Conservation (phyloP, 2,329 filamentous ascomycete genomes). For the Trichoderma atroviride region DNA sequence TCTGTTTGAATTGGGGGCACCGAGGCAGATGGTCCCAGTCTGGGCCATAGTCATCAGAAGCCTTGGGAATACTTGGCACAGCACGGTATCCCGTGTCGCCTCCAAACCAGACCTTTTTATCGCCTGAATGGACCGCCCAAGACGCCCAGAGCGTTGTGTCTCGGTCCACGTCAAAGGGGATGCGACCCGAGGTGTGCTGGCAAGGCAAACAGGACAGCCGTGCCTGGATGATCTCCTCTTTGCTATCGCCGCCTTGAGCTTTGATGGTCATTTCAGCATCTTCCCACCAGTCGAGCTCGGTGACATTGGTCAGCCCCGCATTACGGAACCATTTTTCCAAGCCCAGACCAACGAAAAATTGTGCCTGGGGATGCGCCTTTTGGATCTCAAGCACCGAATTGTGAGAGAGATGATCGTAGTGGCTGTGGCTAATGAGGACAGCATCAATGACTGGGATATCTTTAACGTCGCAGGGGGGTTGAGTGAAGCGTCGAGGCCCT, state of each 20-base stretch:
- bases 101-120: constrained; percentile 81
- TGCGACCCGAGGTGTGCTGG: constrained; percentile 78
- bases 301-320: constrained; percentile 73
- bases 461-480: constrained; percentile 71
- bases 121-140: constrained; percentile 76
- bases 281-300: constrained; percentile 96
- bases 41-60: constrained; percentile 69
- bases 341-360: constrained; percentile 86
- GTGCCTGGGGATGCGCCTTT: constrained; percentile 71
- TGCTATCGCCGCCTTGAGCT: constrained; percentile 36
- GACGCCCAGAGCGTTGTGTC: constrained; percentile 83
- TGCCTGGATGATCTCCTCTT: constrained; percentile 60
- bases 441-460: constrained; percentile 78
- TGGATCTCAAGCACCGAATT: constrained; percentile 72
- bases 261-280: constrained; percentile 70
- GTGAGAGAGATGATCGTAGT: constrained; percentile 90
- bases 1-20: constrained; percentile 83
- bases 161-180: constrained; percentile 61
- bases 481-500: constrained; percentile 77
- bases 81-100: constrained; percentile 89
- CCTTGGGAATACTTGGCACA: constrained; percentile 66
- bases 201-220: constrained; percentile 78
- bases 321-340: constrained; percentile 80
- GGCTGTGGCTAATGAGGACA: constrained; percentile 83
- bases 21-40: constrained; percentile 67